Base-by-base conservation (phyloP, 768 basidiomycete genomes). In the Sporobolomyces pararoseus region DNA sequence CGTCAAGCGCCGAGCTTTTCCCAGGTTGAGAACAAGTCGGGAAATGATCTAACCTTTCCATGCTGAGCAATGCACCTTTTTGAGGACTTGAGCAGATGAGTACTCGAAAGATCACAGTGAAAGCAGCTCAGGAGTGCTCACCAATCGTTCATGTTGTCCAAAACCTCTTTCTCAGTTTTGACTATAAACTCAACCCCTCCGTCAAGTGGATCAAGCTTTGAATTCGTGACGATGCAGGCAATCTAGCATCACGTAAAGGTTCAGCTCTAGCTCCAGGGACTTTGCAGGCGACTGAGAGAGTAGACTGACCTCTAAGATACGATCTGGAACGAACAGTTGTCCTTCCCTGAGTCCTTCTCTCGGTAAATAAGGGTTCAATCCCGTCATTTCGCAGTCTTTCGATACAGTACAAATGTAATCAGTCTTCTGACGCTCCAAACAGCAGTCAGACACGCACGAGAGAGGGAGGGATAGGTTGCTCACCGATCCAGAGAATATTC, bases 71-170 rank as follows among this genome's bases (percentile, higher is more conserved):
- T 73, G 60, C 71, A 73, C 71, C 71, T 73, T 46, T n/a, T 42
- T 17, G 17, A 42, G 39, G 9, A 9, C 10, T 9, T 17, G 39
- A 42, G 39, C 39, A 42, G 39, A 42, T 42, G 39, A 42, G 39
- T n/a, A n/a, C n/a, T n/a, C n/a, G 27, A 34, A 23, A 9, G 23
- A 27, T 5, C 21, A 27, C 14, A 52, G 10, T 29, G 51, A 52
- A 9, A 7, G 51, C 12, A 47, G 46, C 7, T 14, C 12, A 5
- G 25, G 51, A 19, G 13, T 9, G 34, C 35, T 57, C 35, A 81
- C 81, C 81, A 81, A 61, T 79, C 80, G 63, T 77, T 77, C 81
- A 81, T 81, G 4, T 73, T 75, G 54, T 81, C 80, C 25, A 82
- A 71, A 0, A 80, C 75, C 0, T 74, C 75, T 66, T 80, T 79